phyloP scores from a whole-genome alignment of 2,329 filamentous ascomycete genomes.

The Xylariaceae sp. region DNA sequence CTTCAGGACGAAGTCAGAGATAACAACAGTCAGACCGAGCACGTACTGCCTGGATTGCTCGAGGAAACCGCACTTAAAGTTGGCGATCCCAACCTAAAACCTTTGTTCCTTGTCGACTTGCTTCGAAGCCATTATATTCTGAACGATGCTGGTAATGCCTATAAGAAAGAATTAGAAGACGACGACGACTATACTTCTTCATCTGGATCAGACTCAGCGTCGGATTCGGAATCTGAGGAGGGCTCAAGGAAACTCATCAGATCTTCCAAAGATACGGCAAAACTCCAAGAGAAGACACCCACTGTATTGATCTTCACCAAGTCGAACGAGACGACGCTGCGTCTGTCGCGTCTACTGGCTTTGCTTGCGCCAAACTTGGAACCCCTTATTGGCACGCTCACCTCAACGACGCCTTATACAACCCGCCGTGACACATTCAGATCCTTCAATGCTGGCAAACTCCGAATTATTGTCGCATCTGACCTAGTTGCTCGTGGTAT shows the following conservation, averaged over 20 bases:
- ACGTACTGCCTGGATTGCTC: slow-evolving; percentile 67
- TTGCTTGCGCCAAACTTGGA: slow-evolving; percentile 68
- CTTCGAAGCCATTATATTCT: slow-evolving; percentile 64
- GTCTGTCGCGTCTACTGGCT: slow-evolving; percentile 79
- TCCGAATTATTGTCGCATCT: slow-evolving; percentile 84
- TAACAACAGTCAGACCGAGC: slow-evolving; percentile 53
- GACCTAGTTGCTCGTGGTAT: slow-evolving; percentile 93
- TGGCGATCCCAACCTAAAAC: slow-evolving; percentile 74
- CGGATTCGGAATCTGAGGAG: slow-evolving; percentile 40
- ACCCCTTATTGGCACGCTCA: slow-evolving; percentile 70
- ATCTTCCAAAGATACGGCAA: neutral
- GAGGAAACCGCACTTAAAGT: slow-evolving; percentile 72
- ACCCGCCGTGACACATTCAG: slow-evolving; percentile 71
- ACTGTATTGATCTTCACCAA: slow-evolving; percentile 84
- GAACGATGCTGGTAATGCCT: slow-evolving; percentile 27
- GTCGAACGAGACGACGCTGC: slow-evolving; percentile 86
- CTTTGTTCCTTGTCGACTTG: slow-evolving; percentile 82
- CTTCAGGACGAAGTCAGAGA: slow-evolving; percentile 38
- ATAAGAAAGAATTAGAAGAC: slow-evolving; percentile 19
- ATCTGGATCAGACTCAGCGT: slow-evolving; percentile 46
- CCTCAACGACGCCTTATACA: slow-evolving; percentile 78
- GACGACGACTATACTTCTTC: slow-evolving; percentile 44
- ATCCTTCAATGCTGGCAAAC: slow-evolving; percentile 66
- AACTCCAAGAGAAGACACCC: slow-evolving; percentile 36
- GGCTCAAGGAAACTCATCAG: neutral